A percentile compares a stretch with the other conserved stretches of the same genome.
phyloP scores from a whole-genome alignment of 352 stramenopile species.

The Globisporangium cystogenes region DNA sequence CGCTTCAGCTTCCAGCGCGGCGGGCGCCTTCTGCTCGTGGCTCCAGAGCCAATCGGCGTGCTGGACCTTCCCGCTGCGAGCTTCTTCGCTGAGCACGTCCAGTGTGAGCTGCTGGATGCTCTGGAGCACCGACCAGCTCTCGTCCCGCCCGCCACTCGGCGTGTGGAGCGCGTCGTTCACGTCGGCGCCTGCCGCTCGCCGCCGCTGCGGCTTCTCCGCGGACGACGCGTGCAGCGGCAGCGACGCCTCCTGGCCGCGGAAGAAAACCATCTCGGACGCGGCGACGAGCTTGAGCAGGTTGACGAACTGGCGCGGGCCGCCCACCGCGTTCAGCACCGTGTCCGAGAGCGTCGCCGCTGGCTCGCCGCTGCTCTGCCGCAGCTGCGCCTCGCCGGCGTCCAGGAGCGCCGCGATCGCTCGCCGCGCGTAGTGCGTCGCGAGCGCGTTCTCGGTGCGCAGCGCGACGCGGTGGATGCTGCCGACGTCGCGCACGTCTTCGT shows the following conservation, averaged over 20 bases:
- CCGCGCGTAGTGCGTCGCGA: slow-evolving; percentile 80
- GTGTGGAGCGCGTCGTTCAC: too few relatives aligned
- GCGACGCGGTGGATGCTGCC: slow-evolving; percentile 75
- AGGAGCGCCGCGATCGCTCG: slow-evolving; percentile 43
- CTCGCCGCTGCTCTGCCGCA: neutral
- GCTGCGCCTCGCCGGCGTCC: slow-evolving; percentile 2
- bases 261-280: slow-evolving; percentile 70
- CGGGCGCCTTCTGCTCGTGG: neutral
- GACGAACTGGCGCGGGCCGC: slow-evolving; percentile 69
- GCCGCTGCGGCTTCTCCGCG: neutral
- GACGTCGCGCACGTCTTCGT: slow-evolving; percentile 59
- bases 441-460: slow-evolving; percentile 69
- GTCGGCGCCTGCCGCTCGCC: neutral
- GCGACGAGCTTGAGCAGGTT: slow-evolving; percentile 79
- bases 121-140: slow-evolving; percentile 39
- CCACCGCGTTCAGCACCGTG: slow-evolving; percentile 44
- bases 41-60: slow-evolving; percentile 13
- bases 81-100: slow-evolving; percentile 55
- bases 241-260: slow-evolving; percentile 4
- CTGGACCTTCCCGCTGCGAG: slow-evolving; percentile 23
- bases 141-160: slow-evolving; percentile 3
- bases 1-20: too few relatives aligned
- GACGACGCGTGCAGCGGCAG: slow-evolving; percentile 3
- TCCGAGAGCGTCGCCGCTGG: slow-evolving; percentile 18
- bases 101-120: slow-evolving; percentile 48